phyloP scores from a whole-genome alignment of 176 grass and related monocot species.

The Oropetium thomaeum region DNA sequence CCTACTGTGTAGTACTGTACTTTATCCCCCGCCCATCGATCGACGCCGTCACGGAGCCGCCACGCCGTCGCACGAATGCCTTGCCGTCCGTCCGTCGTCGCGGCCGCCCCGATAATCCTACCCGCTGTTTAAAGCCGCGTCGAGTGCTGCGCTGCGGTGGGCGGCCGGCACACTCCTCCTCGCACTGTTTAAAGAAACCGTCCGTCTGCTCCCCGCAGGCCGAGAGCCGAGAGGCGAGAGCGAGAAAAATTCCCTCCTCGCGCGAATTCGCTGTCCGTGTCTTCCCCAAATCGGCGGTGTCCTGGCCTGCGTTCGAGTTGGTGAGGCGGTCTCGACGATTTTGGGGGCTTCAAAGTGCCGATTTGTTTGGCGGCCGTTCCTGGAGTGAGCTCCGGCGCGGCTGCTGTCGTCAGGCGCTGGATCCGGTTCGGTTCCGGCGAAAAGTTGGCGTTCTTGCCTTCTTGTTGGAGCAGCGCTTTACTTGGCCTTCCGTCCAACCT shows the following conservation, averaged over 20 bases:
- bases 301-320: neutral
- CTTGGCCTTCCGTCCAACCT: neutral
- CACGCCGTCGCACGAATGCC: constrained; percentile 5
- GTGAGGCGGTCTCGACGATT: neutral
- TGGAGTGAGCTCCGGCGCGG: neutral
- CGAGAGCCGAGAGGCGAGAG: no score
- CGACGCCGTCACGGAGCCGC: constrained; percentile 28
- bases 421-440: constrained; percentile 8
- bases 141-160: neutral
- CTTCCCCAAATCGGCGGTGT: neutral
- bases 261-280: neutral
- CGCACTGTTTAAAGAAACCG: constrained; percentile 29
- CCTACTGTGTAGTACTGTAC: no score
- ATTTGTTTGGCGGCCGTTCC: neutral
- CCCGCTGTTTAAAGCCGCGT: constrained; percentile 21
- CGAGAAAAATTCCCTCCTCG: constrained; percentile 14
- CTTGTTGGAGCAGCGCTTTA: neutral
- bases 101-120: neutral
- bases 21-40: constrained; percentile 22
- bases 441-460: no score
- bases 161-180: constrained; percentile 18
- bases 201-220: neutral
- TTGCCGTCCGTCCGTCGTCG: no score
- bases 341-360: neutral
- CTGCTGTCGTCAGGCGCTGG: constrained; percentile 1